phyloP scores from a whole-genome alignment of 805 yeast species.

The Ascoidea asiatica region DNA sequence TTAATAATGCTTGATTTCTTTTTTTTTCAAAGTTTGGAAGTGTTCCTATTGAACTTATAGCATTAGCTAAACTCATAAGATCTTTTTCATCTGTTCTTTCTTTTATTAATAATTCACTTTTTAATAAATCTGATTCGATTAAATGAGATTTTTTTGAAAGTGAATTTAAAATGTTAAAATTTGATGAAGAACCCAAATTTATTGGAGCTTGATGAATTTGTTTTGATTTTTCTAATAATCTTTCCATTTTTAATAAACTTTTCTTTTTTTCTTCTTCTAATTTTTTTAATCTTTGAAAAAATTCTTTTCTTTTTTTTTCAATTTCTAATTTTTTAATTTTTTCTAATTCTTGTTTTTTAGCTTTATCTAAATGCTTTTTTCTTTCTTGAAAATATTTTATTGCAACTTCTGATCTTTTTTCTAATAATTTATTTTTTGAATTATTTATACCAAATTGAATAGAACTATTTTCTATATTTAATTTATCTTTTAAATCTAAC shows the following conservation, averaged over 20 bases:
- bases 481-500: conserved; percentile 22
- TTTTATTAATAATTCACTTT: no score
- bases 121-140: neutral
- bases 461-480: conserved; percentile 37
- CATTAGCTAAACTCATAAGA: neutral
- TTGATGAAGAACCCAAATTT: no score
- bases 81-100: neutral
- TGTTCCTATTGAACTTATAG: neutral
- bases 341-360: conserved; percentile 13
- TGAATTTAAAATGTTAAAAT: neutral
- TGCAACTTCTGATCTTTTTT: conserved; percentile 18
- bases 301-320: conserved; percentile 3
- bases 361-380: conserved; percentile 21
- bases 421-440: conserved; percentile 23
- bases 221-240: neutral
- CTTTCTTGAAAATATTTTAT: conserved; percentile 23
- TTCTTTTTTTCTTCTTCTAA: conserved; percentile 9
- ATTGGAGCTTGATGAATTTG: neutral
- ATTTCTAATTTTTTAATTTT: conserved; percentile 10
- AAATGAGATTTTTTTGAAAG: neutral
- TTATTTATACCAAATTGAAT: conserved; percentile 42
- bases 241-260: neutral
- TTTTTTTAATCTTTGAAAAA: conserved; percentile 2
- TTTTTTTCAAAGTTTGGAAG: conserved; percentile 1
- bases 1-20: conserved; percentile 4